Percentiles rank a stretch among this genome's conserved stretches.
phyloP scores from a whole-genome alignment of 208 protist genomes.

The Leishmania amazonensis region DNA sequence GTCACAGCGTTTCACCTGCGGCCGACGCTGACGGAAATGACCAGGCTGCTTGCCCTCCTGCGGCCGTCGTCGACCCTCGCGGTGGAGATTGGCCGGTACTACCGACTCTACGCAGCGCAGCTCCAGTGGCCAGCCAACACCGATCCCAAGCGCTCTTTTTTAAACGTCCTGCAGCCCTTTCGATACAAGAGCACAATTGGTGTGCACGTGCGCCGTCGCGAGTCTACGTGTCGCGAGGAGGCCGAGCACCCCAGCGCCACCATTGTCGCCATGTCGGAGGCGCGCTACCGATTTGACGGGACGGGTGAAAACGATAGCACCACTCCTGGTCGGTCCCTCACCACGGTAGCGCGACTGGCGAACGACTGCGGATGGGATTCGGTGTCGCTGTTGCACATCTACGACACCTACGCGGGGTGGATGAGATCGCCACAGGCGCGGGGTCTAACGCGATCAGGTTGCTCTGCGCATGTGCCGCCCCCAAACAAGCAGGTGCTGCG shows the following conservation, averaged over 20 bases:
- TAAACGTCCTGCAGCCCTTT: constrained; percentile 13
- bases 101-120: constrained; percentile 13
- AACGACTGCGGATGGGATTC: constrained; percentile 23
- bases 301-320: neutral
- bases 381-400: constrained; percentile 9
- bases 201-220: constrained; percentile 15
- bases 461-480: neutral
- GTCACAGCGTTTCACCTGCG: constrained; percentile 20
- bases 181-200: constrained; percentile 9
- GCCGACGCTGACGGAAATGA: constrained; percentile 14
- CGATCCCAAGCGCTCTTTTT: constrained; percentile 8
- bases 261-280: constrained; percentile 4
- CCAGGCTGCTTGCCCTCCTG: constrained; percentile 24
- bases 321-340: neutral
- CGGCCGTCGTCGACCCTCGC: constrained; percentile 17
- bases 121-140: constrained; percentile 15
- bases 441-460: neutral
- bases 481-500: neutral
- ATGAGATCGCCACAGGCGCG: neutral
- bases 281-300: constrained; percentile 15
- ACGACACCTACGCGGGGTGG: neutral
- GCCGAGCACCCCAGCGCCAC: constrained; percentile 13
- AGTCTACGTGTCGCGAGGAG: constrained; percentile 20
- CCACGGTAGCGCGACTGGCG: constrained; percentile 13
- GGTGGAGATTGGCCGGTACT: constrained; percentile 20